Percentiles rank a stretch among this genome's conserved stretches.
phyloP scores from a whole-genome alignment of 306 rosid species.

The Fragaria ananassa region DNA sequence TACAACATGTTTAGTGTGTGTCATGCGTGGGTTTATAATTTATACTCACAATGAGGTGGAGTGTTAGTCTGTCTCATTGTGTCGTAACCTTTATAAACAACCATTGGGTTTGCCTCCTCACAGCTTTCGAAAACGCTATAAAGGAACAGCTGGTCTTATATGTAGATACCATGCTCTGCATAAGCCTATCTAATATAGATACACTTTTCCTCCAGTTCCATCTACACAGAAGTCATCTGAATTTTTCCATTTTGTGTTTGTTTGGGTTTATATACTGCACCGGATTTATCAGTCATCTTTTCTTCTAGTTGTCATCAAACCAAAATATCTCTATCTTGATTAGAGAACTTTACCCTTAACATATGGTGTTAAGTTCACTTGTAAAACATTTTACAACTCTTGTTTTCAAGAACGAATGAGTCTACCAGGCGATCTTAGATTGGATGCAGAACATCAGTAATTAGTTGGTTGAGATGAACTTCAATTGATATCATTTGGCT shows the following conservation, averaged over 20 bases:
- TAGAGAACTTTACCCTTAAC: not conserved
- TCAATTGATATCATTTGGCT: not conserved
- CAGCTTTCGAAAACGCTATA: not conserved
- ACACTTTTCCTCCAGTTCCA: not conserved
- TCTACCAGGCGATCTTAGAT: not conserved
- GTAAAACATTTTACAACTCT: not conserved
- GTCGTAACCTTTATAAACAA: not conserved
- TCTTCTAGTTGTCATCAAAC: not conserved
- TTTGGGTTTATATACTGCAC: not conserved
- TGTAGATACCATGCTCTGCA: not conserved
- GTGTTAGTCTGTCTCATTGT: not conserved
- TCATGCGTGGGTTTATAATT: not conserved
- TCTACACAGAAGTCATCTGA: not conserved
- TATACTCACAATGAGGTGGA: not conserved
- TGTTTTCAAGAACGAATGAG: not conserved
- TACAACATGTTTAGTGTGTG: too few relatives aligned
- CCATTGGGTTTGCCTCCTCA: not conserved
- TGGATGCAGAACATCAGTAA: not conserved
- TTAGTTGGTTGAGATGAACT: not conserved
- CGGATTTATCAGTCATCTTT: not conserved
- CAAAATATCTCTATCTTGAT: not conserved
- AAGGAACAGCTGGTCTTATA: not conserved
- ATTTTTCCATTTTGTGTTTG: not conserved
- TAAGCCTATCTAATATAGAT: not conserved
- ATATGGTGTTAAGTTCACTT: not conserved